Conservation (phyloP, 2,329 filamentous ascomycete genomes). For the Aureobasidium sp. region DNA sequence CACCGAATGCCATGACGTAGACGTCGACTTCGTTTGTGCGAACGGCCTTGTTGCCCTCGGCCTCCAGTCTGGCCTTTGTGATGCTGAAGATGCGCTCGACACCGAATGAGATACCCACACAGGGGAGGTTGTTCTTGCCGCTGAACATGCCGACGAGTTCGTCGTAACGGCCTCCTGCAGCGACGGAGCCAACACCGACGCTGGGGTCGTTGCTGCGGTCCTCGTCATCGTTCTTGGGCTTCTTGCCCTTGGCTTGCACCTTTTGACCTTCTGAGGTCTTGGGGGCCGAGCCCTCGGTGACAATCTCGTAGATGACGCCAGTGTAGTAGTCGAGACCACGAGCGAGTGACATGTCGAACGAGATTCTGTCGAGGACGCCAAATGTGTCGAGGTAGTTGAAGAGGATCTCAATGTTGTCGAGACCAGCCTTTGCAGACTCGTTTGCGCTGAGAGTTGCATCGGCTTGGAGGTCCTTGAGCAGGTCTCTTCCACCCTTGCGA, state of each 20-base stretch:
- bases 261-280: conserved; percentile 34
- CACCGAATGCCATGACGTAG: conserved; percentile 90
- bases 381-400: conserved; percentile 78
- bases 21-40: conserved; percentile 75
- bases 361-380: conserved; percentile 62
- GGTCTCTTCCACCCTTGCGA: conserved; percentile 63
- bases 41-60: conserved; percentile 47
- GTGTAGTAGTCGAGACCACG: conserved; percentile 92
- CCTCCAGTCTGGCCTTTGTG: conserved; percentile 66
- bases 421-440: conserved; percentile 65
- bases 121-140: conserved; percentile 68
- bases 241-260: conserved; percentile 41
- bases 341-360: conserved; percentile 83
- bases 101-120: conserved; percentile 85
- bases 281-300: conserved; percentile 70
- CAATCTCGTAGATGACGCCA: conserved; percentile 80
- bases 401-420: conserved; percentile 72
- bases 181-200: conserved; percentile 77
- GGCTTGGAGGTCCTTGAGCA: conserved; percentile 60
- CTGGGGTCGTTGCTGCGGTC: conserved; percentile 73
- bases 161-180: conserved; percentile 86
- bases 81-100: conserved; percentile 94
- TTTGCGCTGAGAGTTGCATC: conserved; percentile 64
- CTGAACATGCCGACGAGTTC: conserved; percentile 91
- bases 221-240: conserved; percentile 46